Evolutionary conservation across 2,329 filamentous ascomycete species (phyloP).

Genomic region (Apiospora phragmitis): DNA sequence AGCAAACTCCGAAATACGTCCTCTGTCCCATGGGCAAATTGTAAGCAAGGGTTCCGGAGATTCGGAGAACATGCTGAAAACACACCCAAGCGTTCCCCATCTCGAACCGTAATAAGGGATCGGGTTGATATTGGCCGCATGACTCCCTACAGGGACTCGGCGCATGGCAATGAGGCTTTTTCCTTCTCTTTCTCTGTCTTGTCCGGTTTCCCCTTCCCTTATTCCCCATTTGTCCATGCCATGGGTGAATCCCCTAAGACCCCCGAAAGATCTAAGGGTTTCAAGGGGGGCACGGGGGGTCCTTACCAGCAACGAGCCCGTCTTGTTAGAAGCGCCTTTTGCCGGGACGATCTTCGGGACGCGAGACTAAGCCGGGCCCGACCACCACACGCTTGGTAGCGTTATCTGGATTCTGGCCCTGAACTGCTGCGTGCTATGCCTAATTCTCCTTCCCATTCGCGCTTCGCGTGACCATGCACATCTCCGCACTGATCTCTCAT

Average conservation of each 20-base stretch:
- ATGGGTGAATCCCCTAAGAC: neutral
- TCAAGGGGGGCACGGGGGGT: neutral
- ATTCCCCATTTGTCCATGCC: neutral
- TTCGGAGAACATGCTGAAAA: neutral
- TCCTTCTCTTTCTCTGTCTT: neutral
- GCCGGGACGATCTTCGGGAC: neutral
- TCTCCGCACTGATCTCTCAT: neutral
- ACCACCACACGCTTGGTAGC: neutral
- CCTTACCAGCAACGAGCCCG: neutral
- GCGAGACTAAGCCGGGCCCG: slow-evolving; percentile 6
- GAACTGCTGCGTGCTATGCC: neutral
- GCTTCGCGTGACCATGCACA: neutral
- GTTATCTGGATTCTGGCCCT: neutral
- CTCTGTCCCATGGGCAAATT: neutral
- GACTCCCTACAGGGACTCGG: neutral
- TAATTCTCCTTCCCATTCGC: neutral
- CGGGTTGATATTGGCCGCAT: neutral
- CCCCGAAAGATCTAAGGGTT: neutral
- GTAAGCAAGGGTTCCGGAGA: neutral
- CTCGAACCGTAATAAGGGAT: neutral
- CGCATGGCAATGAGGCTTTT: neutral
- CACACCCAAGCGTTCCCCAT: neutral
- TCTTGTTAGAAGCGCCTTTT: neutral
- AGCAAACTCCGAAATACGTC: slow-evolving; percentile 1
- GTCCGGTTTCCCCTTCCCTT: neutral